Conservation (phyloP, 2,329 filamentous ascomycete species). For the Talaromyces amestolkiae region DNA sequence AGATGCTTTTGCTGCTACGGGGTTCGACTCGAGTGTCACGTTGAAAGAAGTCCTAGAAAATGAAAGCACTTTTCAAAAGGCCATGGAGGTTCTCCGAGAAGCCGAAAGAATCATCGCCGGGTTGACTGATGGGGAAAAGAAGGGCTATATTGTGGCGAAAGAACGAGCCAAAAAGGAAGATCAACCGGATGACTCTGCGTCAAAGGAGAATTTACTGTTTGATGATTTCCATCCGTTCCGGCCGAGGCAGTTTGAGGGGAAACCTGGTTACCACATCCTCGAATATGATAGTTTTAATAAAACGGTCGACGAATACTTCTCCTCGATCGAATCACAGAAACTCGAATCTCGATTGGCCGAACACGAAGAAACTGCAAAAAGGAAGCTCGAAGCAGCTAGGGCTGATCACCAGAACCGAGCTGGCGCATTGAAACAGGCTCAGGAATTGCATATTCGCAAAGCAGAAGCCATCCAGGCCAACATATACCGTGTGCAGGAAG, state of each 20-base stretch:
- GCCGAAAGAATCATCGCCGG: conserved; percentile 68
- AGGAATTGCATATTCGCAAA: conserved; percentile 80
- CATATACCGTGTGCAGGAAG: conserved; percentile 84
- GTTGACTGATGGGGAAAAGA: conserved; percentile 64
- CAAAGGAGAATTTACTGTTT: conserved; percentile 61
- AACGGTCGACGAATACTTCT: conserved; percentile 95
- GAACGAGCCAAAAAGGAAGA: conserved; percentile 36
- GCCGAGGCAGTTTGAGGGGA: conserved; percentile 72
- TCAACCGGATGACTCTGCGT: conserved; percentile 34
- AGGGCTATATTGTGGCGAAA: conserved; percentile 86
- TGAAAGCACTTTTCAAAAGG: conserved; percentile 60
- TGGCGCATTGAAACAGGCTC: conserved; percentile 75
- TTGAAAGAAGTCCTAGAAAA: conserved; percentile 69
- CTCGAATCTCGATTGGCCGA: conserved; percentile 80
- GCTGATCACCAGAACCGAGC: conserved; percentile 82
- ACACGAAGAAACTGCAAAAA: conserved; percentile 74
- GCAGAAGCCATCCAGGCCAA: conserved; percentile 90
- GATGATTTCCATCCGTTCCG: conserved; percentile 95
- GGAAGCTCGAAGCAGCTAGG: conserved; percentile 79
- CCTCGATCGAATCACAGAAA: conserved; percentile 90
- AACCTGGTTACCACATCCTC: conserved; percentile 65
- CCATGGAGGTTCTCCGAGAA: conserved; percentile 67
- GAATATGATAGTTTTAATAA: conserved; percentile 84
- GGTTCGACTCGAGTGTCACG: conserved; percentile 67
- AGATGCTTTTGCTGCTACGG: conserved; percentile 69